phyloP scores from a whole-genome alignment of 2,329 filamentous ascomycete species.

The Colletotrichum orbiculare region DNA sequence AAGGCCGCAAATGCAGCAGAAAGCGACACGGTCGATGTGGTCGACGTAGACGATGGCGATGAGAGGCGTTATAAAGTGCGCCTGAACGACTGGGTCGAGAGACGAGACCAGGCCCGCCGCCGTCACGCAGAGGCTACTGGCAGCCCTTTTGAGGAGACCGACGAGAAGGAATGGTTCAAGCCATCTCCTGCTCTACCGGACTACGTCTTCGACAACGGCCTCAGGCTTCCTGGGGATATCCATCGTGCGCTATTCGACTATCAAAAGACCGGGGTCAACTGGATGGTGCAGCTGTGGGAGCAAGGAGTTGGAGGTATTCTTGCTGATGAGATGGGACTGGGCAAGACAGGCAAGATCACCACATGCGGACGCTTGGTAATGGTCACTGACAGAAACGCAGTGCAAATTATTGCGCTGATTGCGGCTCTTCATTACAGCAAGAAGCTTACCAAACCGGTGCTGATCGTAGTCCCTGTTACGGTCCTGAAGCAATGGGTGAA shows the following conservation, averaged over 20 bases:
- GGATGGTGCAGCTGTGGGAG: constrained; percentile 91
- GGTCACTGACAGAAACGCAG: constrained; percentile 41
- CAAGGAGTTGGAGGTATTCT: constrained; percentile 94
- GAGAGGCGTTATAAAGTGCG: constrained; percentile 83
- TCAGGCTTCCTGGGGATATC: constrained; percentile 91
- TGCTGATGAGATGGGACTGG: constrained; percentile 98
- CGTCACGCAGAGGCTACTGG: constrained; percentile 47
- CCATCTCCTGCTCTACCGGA: constrained; percentile 87
- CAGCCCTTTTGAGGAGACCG: constrained; percentile 54
- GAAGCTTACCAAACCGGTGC: constrained; percentile 83
- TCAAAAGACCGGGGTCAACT: constrained; percentile 96
- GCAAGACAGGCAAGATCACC: constrained; percentile 73
- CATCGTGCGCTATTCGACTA: constrained; percentile 94
- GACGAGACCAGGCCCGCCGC: constrained; percentile 55
- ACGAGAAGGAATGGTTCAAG: constrained; percentile 78
- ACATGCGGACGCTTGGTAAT: background rate
- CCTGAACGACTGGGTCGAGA: constrained; percentile 78
- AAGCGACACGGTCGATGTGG: constrained; percentile 59
- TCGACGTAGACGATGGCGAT: constrained; percentile 86
- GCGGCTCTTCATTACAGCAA: constrained; percentile 93
- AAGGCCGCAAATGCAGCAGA: constrained; percentile 32
- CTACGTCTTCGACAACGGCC: constrained; percentile 77
- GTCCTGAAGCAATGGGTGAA: constrained; percentile 98
- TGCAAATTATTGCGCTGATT: constrained; percentile 78
- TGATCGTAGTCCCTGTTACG: constrained; percentile 93